Conservation (phyloP, 176 grass and related monocot species). For the Triticum urartu region DNA sequence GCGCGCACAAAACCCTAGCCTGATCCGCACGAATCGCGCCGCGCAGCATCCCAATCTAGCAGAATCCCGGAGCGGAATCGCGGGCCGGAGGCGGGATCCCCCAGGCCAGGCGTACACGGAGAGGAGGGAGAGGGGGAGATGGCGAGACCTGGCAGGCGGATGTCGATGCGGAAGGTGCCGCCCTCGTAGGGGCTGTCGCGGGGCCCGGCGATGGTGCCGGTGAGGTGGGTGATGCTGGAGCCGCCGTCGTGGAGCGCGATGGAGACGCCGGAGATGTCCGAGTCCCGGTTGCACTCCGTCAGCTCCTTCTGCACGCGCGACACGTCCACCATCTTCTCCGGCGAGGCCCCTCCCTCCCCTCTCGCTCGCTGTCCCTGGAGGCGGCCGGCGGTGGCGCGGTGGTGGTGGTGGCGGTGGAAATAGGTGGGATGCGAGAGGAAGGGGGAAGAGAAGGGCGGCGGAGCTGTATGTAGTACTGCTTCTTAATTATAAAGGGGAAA, state of each 20-base stretch:
- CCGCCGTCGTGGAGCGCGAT: constrained; percentile 79
- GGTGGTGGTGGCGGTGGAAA: not conserved
- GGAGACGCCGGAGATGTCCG: constrained; percentile 71
- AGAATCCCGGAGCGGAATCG: not conserved
- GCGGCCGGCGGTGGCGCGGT: not conserved
- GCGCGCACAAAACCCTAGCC: constrained; percentile 11
- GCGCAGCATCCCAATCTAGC: not conserved
- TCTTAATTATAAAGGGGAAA: not conserved
- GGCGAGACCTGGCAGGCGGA: constrained; percentile 58
- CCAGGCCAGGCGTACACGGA: not conserved
- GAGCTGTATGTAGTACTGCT: not conserved
- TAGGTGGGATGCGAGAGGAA: not conserved
- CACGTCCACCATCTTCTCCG: constrained; percentile 70
- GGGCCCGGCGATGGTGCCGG: constrained; percentile 83
- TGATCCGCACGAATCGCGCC: not conserved
- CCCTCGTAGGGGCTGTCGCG: constrained; percentile 84
- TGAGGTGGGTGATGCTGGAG: constrained; percentile 75
- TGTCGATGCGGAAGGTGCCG: constrained; percentile 90
- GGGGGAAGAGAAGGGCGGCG: not conserved
- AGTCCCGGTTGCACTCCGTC: constrained; percentile 83
- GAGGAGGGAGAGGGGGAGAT: not conserved
- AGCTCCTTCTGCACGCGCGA: constrained; percentile 98
- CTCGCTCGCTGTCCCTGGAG: too few species aligned
- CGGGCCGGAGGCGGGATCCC: not conserved
- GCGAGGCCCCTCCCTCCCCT: not conserved